Evolutionary conservation across 2,329 filamentous ascomycete species (phyloP).

Genomic region (Epichloe amarillans): DNA sequence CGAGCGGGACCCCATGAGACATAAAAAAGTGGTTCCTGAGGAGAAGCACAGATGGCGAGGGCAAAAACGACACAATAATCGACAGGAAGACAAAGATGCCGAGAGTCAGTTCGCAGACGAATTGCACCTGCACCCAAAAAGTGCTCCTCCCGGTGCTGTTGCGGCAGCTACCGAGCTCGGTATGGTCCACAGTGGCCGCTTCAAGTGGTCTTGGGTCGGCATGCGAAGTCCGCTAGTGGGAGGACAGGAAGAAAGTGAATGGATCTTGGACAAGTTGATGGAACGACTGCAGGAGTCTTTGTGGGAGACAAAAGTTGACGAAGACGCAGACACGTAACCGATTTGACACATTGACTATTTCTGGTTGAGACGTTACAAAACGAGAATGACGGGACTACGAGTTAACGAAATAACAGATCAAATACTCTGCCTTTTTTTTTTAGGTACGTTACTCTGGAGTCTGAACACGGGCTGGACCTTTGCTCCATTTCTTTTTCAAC

Average conservation of each 20-base stretch:
- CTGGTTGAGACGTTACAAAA: background rate
- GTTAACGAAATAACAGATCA: too few relatives aligned
- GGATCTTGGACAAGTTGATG: slow-evolving; percentile 55
- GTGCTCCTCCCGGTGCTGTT: slow-evolving; percentile 1
- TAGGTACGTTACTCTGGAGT: too few relatives aligned
- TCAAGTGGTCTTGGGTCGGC: slow-evolving; percentile 61
- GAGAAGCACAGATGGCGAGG: slow-evolving; percentile 9
- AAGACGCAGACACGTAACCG: slow-evolving; percentile 2
- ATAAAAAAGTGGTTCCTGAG: slow-evolving; percentile 27
- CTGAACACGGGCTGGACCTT: too few relatives aligned
- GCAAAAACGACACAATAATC: background rate
- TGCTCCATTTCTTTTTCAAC: background rate
- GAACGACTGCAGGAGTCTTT: slow-evolving; percentile 32
- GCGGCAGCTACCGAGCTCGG: slow-evolving; percentile 2
- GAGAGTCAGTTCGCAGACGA: background rate
- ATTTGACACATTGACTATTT: background rate
- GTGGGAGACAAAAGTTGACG: slow-evolving; percentile 5
- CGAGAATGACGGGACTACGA: background rate
- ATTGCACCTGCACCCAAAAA: background rate
- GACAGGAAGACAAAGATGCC: background rate
- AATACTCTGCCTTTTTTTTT: too few relatives aligned
- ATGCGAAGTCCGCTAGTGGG: slow-evolving; percentile 57
- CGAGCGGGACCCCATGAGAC: slow-evolving; percentile 36
- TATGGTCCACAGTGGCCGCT: slow-evolving; percentile 17
- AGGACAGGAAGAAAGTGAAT: slow-evolving; percentile 54